Evolutionary conservation across 73 alveolate species (phyloP), one percentile per base, ranked within the genome.

Genomic region (Stentor roeselii): DNA sequence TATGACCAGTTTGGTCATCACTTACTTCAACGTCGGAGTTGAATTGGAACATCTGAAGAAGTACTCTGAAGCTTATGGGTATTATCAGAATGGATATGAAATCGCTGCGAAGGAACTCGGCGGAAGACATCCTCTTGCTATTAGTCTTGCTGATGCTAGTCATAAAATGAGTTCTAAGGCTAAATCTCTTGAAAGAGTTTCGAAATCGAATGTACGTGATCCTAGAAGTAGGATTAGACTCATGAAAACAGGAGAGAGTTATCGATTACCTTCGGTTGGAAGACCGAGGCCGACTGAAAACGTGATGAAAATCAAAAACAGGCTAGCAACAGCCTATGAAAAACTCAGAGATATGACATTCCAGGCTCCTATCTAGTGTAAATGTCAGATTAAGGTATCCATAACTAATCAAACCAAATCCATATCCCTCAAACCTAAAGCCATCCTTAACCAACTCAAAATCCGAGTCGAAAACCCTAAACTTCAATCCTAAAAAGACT

Each of bases 31-130:
- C 2, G 80, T 32, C 21, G 80, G 80, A 34, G 34, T 32, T 67
- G 80, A 67, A 32, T 67, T 27, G 27, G 41, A 67, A 67, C 34
- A 67, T 67, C 34, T 67, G 2, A n/a, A n/a, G 21, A n/a, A 32
- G 34, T 21, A 67, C 34, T 67, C 80, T 1, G 50, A 67, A 67
- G 80, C 80, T 67, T 1, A n/a, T 67, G 80, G 41, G 34, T n/a
- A 27, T 67, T 67, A 27, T 21, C 21, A 27, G 37, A 21, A 67
- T 30, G 80, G 50, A 21, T 2, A 30, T 67, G 37, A 67, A 27
- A 14, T 67, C 27, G n/a, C 80, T 1, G n/a, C 41, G 14, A 34
- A 67, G 1, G 27, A 67, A 21, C 37, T 67, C 21, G 80, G 80
- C 41, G 37, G 34, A 67, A 67, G 14, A 15, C 80, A 67, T 32